These are phyloP conservation scores for Alternaria brassicicola DNA, from an alignment of 2,329 filamentous ascomycete species.

Conservation along the genomic window DNA sequence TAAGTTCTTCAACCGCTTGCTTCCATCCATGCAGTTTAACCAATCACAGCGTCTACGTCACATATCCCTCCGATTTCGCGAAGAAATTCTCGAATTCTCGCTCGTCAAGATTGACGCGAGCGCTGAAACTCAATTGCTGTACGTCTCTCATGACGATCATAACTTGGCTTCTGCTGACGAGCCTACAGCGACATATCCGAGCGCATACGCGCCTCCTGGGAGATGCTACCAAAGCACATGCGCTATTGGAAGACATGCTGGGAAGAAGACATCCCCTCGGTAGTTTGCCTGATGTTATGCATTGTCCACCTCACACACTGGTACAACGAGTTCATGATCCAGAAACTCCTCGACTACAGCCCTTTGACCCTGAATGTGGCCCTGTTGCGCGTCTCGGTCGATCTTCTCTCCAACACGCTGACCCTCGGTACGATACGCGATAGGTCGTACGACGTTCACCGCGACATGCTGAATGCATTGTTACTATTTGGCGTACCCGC, in stretches of 20 bases:
- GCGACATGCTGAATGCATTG: conserved; percentile 38
- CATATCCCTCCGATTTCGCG: conserved; percentile 34
- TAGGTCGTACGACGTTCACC: conserved; percentile 40
- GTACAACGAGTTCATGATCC: conserved; percentile 48
- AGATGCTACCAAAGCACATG: conserved; percentile 35
- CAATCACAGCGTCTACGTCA: conserved; percentile 27
- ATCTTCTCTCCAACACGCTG: conserved; percentile 37
- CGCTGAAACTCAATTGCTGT: conserved; percentile 31
- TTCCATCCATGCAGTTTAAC: not conserved
- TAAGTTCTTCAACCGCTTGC: not conserved
- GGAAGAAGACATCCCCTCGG: conserved; percentile 31
- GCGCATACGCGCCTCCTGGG: conserved; percentile 37
- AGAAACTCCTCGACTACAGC: conserved; percentile 38
- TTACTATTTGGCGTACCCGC: conserved; percentile 40
- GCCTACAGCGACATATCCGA: conserved; percentile 34
- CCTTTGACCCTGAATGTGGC: conserved; percentile 32
- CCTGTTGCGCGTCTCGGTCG: conserved; percentile 34
- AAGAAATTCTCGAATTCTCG: conserved; percentile 44
- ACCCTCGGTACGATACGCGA: conserved; percentile 39
- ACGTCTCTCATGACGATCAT: not conserved
- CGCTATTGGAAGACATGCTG: conserved; percentile 41
- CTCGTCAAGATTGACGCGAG: conserved; percentile 28
- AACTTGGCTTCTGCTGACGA: not conserved
- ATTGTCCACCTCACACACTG: conserved; percentile 41
- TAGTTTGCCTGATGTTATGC: conserved; percentile 44